Evolutionary conservation across 164 flowering plant species (phyloP).

Genomic region (Vitis amurensis): DNA sequence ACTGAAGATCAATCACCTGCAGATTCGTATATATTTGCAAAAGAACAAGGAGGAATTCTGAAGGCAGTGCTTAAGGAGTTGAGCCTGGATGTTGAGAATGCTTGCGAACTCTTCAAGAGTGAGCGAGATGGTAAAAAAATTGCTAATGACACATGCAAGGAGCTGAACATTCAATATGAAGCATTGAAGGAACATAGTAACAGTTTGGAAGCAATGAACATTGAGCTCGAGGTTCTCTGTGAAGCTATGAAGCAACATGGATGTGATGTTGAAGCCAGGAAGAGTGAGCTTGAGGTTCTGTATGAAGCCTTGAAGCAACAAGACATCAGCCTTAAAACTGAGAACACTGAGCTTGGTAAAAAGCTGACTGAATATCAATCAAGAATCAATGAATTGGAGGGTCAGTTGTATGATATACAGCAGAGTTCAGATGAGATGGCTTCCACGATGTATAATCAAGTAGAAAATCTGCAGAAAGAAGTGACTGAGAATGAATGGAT

Average conservation of each 20-base stretch:
- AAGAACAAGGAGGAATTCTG: conserved; percentile 42
- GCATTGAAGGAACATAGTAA: conserved; percentile 29
- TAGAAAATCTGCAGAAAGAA: conserved; percentile 52
- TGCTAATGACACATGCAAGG: conserved; percentile 29
- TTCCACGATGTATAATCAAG: conserved; percentile 29
- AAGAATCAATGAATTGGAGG: conserved; percentile 42
- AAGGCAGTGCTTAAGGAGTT: conserved; percentile 47
- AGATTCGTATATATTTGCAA: conserved; percentile 40
- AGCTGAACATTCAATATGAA: conserved; percentile 29
- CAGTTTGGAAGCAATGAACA: conserved; percentile 36
- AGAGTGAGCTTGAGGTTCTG: conserved; percentile 33
- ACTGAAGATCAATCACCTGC: conserved; percentile 28
- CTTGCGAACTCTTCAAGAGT: conserved; percentile 28
- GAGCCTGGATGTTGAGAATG: conserved; percentile 40
- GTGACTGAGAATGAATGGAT: conserved; percentile 29
- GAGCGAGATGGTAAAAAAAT: conserved; percentile 31
- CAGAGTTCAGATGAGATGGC: conserved; percentile 39
- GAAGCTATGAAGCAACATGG: conserved; percentile 51
- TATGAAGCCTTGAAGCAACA: conserved; percentile 33
- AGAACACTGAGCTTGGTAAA: conserved; percentile 35
- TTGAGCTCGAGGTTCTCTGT: conserved; percentile 55
- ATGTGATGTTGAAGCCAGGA: conserved; percentile 24
- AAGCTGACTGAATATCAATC: conserved; percentile 40
- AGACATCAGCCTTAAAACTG: conserved; percentile 26
- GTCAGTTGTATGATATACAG: conserved; percentile 43